Evolutionary conservation across 2,329 filamentous ascomycete genomes (phyloP), one percentile per base, ranked within the genome.

Genomic region (Sclerotinia sclerotiorum): DNA sequence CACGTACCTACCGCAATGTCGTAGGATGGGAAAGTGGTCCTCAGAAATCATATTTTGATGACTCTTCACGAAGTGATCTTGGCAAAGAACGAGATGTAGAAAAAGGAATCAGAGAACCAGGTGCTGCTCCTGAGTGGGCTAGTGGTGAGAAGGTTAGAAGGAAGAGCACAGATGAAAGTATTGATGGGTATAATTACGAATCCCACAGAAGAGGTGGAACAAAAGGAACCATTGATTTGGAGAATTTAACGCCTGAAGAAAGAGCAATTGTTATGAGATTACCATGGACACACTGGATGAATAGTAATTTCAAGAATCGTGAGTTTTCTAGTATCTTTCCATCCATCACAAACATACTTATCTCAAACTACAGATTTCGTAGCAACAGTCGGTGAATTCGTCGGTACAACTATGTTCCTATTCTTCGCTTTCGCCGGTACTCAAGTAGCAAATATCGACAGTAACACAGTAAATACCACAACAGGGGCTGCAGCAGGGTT

Each of bases 201-300:
- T 62, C 52, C 10, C 63, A 72, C 15, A 70, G 63, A 52, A 55
- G 56, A n/a, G n/a, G 1, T 32, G 57, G 19, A 57, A n/a, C 27
- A n/a, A 35, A 39, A 39, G 64, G 64, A 48, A 70, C 68, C 17
- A 62, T 82, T 24, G 77, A 81, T 66, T 82, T 81, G 78, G 77
- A 79, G 35, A 74, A 77, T 48, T 71, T 83, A 54, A 79, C 76
- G 7, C 73, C 75, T 1, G 75, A 81, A 65, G 80, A 83, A 72
- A 80, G 79, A 73, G 77, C 76, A 5, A 75, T 82, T 68, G 80
- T 82, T 13, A 76, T 83, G 76, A 79, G 81, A 48, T 75, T 83
- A 29, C 82, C 81, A 2, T 78, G 80, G 75, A 80, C 78, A 3
- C 77, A 81, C 44, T 83, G 81, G 82, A 83, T 83, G 81, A 80